Conservation (phyloP, 1,139 yeast genomes). For the Kazachstania sp. region DNA sequence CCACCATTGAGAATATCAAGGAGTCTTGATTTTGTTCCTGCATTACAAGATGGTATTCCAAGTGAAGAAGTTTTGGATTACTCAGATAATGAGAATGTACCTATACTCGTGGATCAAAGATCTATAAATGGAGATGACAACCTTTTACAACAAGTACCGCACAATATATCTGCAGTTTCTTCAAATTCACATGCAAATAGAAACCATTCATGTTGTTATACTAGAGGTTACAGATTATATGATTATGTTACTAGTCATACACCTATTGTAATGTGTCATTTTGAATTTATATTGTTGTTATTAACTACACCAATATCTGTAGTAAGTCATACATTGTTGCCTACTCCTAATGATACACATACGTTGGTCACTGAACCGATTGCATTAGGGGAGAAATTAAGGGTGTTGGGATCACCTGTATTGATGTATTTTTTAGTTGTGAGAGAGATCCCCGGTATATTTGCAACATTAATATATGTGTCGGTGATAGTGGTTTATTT, state of each 20-base stretch:
- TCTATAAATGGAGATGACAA: background rate
- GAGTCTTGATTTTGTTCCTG: slow-evolving; percentile 16
- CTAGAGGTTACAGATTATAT: slow-evolving; percentile 3
- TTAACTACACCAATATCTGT: slow-evolving; percentile 16
- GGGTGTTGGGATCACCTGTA: background rate
- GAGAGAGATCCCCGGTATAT: background rate
- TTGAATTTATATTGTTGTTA: slow-evolving; percentile 13
- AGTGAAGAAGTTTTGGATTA: background rate
- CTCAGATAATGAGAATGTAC: background rate
- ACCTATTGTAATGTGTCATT: slow-evolving; percentile 3
- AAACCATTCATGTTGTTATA: slow-evolving; percentile 1
- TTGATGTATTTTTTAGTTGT: background rate
- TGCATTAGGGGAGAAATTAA: background rate
- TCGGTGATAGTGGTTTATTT: background rate
- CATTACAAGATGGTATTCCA: slow-evolving; percentile 2
- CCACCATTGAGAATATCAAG: slow-evolving; percentile 11
- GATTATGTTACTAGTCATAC: slow-evolving; percentile 1
- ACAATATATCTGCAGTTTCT: background rate
- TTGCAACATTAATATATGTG: background rate
- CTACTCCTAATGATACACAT: slow-evolving; percentile 5
- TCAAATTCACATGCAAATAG: background rate
- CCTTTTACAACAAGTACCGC: background rate
- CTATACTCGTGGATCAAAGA: background rate
- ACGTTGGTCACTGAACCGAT: background rate
- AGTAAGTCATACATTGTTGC: slow-evolving; percentile 11